Percentiles rank a stretch among this genome's conserved stretches.
Evolutionary conservation across 164 flowering plant genomes (phyloP).

Genomic region (Nymphaea colorata): DNA sequence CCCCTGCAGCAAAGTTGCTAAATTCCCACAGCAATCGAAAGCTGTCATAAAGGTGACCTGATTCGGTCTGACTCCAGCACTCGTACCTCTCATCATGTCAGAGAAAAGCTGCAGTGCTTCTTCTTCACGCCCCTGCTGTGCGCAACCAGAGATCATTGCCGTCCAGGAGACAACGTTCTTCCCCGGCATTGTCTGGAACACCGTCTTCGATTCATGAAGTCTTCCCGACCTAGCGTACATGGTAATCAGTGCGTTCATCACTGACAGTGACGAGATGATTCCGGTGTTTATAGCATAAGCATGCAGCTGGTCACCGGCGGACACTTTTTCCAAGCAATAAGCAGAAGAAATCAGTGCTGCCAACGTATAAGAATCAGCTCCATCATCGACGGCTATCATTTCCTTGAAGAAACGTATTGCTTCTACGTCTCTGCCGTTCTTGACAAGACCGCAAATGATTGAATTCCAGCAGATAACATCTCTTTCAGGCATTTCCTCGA

Average conservation of each 20-base stretch:
- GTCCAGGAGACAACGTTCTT: conserved; percentile 19
- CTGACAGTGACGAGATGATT: conserved; percentile 8
- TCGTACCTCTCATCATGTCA: conserved; percentile 7
- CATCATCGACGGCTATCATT: not conserved
- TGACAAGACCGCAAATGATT: conserved; percentile 10
- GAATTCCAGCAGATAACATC: conserved; percentile 15
- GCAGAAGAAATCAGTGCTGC: conserved; percentile 12
- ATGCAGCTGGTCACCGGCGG: conserved; percentile 13
- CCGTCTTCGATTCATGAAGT: conserved; percentile 6
- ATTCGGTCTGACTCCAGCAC: conserved; percentile 10
- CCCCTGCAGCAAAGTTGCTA: conserved; percentile 13
- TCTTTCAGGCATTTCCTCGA: conserved; percentile 10
- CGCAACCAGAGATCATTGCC: conserved; percentile 14
- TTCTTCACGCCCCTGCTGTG: conserved; percentile 9
- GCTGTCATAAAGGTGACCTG: conserved; percentile 13
- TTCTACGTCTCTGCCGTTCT: conserved; percentile 7
- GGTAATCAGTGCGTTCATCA: conserved; percentile 14
- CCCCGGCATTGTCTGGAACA: conserved; percentile 9
- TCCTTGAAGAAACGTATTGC: conserved; percentile 14
- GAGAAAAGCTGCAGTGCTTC: conserved; percentile 16
- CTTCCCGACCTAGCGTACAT: conserved; percentile 7
- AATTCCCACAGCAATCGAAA: conserved; percentile 10
- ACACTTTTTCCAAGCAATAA: conserved; percentile 6
- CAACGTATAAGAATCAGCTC: conserved; percentile 16
- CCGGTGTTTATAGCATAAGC: conserved; percentile 15